A percentile compares a stretch with the other conserved stretches of the same genome.
Conservation (phyloP, 2,329 filamentous ascomycete species). For the Penicillium corylophilum region DNA sequence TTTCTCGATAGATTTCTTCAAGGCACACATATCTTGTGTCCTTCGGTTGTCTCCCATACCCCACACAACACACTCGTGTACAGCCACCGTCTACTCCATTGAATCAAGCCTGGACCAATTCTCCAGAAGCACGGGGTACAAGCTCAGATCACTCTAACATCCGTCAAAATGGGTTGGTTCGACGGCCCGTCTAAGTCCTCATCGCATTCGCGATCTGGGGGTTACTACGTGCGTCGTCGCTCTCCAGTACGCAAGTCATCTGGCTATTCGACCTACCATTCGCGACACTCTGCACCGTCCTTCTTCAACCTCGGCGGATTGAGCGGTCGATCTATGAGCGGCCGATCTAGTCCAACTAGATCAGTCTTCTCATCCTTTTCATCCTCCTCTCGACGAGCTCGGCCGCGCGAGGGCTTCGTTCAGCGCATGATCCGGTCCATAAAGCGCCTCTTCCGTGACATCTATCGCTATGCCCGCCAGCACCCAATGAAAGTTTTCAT, state of each 20-base stretch:
- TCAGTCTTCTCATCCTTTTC: slow-evolving; percentile 60
- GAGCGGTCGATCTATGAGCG: slow-evolving; percentile 17
- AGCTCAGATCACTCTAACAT: neutral
- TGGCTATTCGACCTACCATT: slow-evolving; percentile 39
- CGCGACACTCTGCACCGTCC: slow-evolving; percentile 44
- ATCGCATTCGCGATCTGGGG: slow-evolving; percentile 22
- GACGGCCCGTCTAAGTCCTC: slow-evolving; percentile 36
- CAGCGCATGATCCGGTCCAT: slow-evolving; percentile 71
- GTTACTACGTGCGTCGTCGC: slow-evolving; percentile 31
- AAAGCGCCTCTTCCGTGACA: slow-evolving; percentile 74
- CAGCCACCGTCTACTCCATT: neutral
- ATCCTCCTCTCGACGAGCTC: slow-evolving; percentile 73
- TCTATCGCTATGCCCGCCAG: slow-evolving; percentile 75
- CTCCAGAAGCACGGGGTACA: neutral
- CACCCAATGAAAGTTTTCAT: slow-evolving; percentile 87
- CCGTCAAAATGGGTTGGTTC: slow-evolving; percentile 47
- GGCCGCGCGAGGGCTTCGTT: slow-evolving; percentile 75
- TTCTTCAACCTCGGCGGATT: slow-evolving; percentile 46
- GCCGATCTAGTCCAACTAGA: slow-evolving; percentile 32
- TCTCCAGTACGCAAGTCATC: slow-evolving; percentile 37
- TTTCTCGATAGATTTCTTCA: neutral
- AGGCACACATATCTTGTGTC: neutral
- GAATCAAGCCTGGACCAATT: neutral
- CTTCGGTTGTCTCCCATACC: neutral
- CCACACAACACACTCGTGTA: neutral